Evolutionary conservation across 2,329 filamentous ascomycete species (phyloP), one percentile per base, ranked within the genome.

Genomic region (Penicillium concentricum): DNA sequence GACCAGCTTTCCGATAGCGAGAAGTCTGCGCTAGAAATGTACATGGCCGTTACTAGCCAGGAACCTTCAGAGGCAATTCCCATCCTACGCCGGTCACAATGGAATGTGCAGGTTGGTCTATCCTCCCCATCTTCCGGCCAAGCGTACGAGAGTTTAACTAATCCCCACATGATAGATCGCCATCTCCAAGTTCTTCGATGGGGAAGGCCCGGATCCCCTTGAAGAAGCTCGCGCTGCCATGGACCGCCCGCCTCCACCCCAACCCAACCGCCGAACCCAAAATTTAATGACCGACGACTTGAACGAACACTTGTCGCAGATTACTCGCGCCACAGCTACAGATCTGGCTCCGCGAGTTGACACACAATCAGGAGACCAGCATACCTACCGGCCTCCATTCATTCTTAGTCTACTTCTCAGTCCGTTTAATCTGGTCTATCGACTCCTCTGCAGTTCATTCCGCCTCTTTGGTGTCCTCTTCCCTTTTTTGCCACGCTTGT

Each of bases 171-270:
- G 45, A n/a, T 49, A 97, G 88, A 96, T 97, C 67, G 93, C 94
- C 56, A 93, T 99, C 62, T 86, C 94, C 63, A 95, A 95, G 71
- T 97, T 97, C 84, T 99, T 97, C 73, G 94, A 99, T 69, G 94
- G 94, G 65, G 94, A 97, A 77, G 88, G 88, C 4, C 84, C 91
- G 47, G 91, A 96, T 72, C 88, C 86, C 13, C 79, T 93, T 18
- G 88, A 89, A 56, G 91, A 94, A 77, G 90, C 90, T 56, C 82
- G 87, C 49, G 83, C 87, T 47, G 81, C 83, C 8, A 81, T 87
- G 58, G 77, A 82, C 51, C 75, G 81, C n/a, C 69, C 76, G 32
- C 80, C 86, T 38, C 87, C 88, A 18, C 84, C 85, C 45, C 80
- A 84, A 61, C 77, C 85, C 57, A 78, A 81, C 15, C 82, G 90